phyloP scores from a whole-genome alignment of 306 rosid genomes.

The Vigna radiata region DNA sequence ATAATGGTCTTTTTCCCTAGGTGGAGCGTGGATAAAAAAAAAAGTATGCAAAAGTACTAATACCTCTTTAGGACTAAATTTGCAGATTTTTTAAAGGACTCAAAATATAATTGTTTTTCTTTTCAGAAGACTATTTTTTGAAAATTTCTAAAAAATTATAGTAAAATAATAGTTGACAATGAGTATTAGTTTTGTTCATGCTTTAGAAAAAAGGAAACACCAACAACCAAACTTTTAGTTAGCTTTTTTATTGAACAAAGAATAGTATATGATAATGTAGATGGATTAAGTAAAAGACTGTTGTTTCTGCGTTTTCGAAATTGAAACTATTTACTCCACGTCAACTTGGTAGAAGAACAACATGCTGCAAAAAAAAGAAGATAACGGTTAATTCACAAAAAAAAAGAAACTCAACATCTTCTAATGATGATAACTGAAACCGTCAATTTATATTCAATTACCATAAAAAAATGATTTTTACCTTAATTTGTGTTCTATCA shows the following conservation, averaged over 20 bases:
- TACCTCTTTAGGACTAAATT: too few species aligned
- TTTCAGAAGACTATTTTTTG: too few species aligned
- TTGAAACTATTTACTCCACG: conserved; percentile 38
- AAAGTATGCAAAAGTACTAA: too few species aligned
- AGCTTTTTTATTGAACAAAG: background rate
- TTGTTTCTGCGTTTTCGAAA: conserved; percentile 34
- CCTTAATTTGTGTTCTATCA: conserved; percentile 87
- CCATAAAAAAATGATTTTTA: conserved; percentile 40
- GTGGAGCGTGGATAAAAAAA: too few species aligned
- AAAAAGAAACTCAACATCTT: conserved; percentile 6
- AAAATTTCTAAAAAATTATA: background rate
- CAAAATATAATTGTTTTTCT: too few species aligned
- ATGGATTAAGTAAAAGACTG: background rate
- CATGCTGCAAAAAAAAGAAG: conserved; percentile 67
- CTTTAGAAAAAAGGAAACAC: background rate
- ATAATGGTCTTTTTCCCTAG: too few species aligned
- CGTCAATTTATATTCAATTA: conserved; percentile 22
- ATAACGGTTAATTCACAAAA: conserved; percentile 1
- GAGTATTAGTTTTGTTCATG: background rate
- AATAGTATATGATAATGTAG: background rate
- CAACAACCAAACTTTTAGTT: background rate
- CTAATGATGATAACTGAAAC: conserved; percentile 20
- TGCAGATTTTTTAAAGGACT: too few species aligned
- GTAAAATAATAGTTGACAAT: background rate
- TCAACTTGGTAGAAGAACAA: conserved; percentile 63